Percentiles rank a stretch among this genome's conserved stretches.
Conservation (phyloP, 2,329 filamentous ascomycete species). For the Fusarium mexicanum region DNA sequence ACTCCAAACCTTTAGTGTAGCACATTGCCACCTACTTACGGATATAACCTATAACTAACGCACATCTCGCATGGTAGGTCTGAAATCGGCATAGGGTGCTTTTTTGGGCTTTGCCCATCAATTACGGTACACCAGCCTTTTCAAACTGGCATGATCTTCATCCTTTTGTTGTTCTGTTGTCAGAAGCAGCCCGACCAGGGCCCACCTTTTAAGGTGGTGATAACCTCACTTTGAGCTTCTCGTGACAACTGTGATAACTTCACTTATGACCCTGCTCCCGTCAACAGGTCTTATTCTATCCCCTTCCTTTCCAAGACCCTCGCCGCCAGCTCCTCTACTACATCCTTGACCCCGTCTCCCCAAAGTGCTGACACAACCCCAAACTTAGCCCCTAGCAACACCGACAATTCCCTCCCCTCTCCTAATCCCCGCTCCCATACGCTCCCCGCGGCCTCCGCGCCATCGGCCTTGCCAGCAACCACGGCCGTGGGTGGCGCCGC, state of each 20-base stretch:
- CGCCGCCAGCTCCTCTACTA: constrained; percentile 30
- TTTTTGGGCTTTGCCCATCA: neutral
- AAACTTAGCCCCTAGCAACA: constrained; percentile 22
- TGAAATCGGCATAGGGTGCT: neutral
- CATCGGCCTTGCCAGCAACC: constrained; percentile 28
- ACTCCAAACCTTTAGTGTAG: neutral
- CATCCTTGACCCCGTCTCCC: constrained; percentile 35
- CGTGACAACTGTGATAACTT: neutral
- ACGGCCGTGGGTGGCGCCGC: constrained; percentile 16
- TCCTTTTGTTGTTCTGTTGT: neutral
- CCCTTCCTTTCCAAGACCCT: constrained; percentile 23
- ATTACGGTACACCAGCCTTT: neutral
- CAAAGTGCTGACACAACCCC: constrained; percentile 29
- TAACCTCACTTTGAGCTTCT: neutral
- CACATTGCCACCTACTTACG: neutral
- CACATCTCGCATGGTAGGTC: neutral
- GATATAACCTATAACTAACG: neutral
- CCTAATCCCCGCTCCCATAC: constrained; percentile 23
- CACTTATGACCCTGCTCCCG: neutral
- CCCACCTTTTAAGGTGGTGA: neutral
- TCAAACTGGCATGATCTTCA: neutral
- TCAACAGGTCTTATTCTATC: neutral
- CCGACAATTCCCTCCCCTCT: constrained; percentile 26
- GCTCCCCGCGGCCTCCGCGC: constrained; percentile 17
- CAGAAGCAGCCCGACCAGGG: neutral